A percentile compares a stretch with the other conserved stretches of the same genome.
These are phyloP conservation scores for Metarhizium rileyi DNA, from an alignment of 2,329 filamentous ascomycete genomes.

Conservation along the genomic window DNA sequence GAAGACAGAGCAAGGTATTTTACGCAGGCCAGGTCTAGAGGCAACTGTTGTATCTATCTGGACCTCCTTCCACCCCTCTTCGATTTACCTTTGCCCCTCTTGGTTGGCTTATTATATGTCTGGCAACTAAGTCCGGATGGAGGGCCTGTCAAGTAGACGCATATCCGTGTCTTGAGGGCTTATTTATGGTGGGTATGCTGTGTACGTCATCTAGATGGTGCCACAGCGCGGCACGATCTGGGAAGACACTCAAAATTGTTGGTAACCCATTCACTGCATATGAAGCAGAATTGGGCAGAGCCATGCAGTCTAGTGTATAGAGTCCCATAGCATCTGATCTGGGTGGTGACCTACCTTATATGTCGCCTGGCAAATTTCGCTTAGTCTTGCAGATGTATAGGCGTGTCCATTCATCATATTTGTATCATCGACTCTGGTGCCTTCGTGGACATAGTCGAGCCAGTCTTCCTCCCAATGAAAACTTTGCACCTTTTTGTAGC, in stretches of 20 bases:
- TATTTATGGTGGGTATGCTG: neutral
- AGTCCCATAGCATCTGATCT: neutral
- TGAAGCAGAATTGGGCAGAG: neutral
- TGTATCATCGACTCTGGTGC: neutral
- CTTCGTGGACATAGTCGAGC: neutral
- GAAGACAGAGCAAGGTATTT: too few species aligned
- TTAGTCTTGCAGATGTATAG: neutral
- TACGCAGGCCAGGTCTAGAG: too few species aligned
- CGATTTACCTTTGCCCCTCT: neutral
- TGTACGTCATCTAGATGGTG: neutral
- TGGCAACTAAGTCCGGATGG: neutral
- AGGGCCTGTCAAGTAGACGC: neutral
- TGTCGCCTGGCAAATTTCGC: neutral
- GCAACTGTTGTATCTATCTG: neutral
- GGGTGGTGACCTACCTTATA: neutral
- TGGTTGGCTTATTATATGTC: neutral
- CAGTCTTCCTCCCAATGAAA: neutral
- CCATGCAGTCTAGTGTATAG: neutral
- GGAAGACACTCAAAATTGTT: neutral
- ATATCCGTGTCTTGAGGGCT: neutral
- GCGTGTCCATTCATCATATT: neutral
- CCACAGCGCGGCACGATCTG: neutral
- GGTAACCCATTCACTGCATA: neutral
- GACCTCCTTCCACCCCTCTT: neutral
- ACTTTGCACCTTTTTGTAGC: neutral